A percentile compares a stretch with the other conserved stretches of the same genome.
These are phyloP conservation scores for Sisymbrium altissimum DNA, from an alignment of 345 rosid species.

Conservation along the genomic window DNA sequence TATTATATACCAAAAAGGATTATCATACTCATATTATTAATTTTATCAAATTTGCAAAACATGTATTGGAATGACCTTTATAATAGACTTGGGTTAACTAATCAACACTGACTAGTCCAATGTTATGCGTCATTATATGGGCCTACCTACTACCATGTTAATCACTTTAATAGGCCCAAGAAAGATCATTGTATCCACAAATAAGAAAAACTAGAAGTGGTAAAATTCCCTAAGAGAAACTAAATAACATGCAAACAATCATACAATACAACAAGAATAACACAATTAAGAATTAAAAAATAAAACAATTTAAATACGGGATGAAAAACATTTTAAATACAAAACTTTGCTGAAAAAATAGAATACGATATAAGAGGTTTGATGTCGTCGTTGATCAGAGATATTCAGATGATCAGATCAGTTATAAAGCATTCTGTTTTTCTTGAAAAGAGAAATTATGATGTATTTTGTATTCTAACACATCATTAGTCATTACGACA, in stretches of 20 bases:
- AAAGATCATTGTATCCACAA: background rate
- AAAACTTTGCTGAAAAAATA: background rate
- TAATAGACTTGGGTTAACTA: background rate
- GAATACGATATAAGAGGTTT: background rate
- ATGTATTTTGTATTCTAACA: background rate
- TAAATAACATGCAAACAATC: background rate
- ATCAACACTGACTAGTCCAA: background rate
- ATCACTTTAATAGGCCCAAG: background rate
- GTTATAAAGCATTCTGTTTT: background rate
- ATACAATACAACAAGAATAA: too few species aligned
- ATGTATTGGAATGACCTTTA: background rate
- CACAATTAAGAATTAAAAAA: too few species aligned
- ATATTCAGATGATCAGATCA: background rate
- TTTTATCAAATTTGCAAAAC: background rate
- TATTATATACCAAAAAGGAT: background rate
- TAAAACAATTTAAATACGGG: background rate
- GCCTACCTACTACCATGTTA: background rate
- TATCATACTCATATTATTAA: background rate
- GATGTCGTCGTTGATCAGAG: too few species aligned
- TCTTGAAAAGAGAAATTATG: background rate
- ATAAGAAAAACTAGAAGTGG: background rate
- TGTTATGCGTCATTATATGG: background rate
- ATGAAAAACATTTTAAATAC: background rate
- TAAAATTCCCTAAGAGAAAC: background rate
- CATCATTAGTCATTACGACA: slow-evolving; percentile 5